Conservation (phyloP, 1,284 basidiomycete genomes). For the Termitomyces sp. region DNA sequence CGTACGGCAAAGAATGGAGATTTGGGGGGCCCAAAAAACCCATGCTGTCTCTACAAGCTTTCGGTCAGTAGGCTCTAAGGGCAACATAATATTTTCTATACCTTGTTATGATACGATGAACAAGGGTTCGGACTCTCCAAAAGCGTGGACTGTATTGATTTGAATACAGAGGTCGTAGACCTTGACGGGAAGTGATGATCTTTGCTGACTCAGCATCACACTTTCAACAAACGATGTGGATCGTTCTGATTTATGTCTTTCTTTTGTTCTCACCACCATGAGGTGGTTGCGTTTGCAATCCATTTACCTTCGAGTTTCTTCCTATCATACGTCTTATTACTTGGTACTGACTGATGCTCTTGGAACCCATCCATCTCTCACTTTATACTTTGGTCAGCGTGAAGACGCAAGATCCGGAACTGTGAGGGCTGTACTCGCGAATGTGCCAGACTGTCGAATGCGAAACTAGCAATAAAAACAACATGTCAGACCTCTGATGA, state of each 20-base stretch:
- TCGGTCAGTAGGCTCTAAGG: not conserved
- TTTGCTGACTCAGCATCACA: slow-evolving; percentile 4
- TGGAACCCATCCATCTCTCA: not conserved
- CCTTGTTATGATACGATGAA: not conserved
- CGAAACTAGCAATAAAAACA: not conserved
- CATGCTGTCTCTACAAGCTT: not conserved
- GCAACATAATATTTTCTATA: not conserved
- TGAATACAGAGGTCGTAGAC: not conserved
- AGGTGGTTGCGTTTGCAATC: not conserved
- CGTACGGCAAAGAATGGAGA: slow-evolving; percentile 56
- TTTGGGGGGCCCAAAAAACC: slow-evolving; percentile 7
- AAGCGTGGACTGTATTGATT: not conserved
- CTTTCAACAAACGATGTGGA: not conserved
- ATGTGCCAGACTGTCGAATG: not conserved
- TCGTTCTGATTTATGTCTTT: too few relatives aligned
- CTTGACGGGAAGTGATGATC: not conserved
- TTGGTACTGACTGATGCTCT: not conserved
- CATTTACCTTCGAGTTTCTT: not conserved
- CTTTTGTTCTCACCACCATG: not conserved
- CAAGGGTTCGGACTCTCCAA: too few relatives aligned
- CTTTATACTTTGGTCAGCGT: not conserved
- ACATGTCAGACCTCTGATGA: too few relatives aligned
- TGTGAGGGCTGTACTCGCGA: not conserved
- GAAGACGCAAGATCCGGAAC: not conserved
- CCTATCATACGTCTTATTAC: not conserved